Percentiles rank a stretch among this genome's conserved stretches.
phyloP scores from a whole-genome alignment of 768 basidiomycete genomes.

The Lactarius sp. region DNA sequence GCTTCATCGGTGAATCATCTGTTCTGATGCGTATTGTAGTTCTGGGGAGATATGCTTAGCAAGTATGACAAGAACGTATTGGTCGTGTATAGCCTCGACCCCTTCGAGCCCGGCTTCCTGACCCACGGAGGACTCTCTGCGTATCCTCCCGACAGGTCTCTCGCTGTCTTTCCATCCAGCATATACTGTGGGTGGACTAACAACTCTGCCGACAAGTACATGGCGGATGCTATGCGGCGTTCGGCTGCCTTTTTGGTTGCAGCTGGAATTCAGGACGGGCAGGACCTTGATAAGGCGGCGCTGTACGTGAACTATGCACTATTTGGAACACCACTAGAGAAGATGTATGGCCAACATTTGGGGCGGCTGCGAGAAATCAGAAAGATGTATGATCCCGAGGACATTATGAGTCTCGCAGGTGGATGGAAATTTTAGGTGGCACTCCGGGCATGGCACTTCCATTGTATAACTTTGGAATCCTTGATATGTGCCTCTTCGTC shows the following conservation, averaged over 20 bases:
- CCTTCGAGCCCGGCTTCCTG: slow-evolving; percentile 16
- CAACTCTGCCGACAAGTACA: slow-evolving; percentile 34
- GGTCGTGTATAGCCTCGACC: slow-evolving; percentile 36
- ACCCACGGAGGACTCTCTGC: slow-evolving; percentile 22
- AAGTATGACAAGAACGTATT: slow-evolving; percentile 37
- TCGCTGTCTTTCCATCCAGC: slow-evolving; percentile 2
- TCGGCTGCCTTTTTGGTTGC: not conserved
- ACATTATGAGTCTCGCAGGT: not conserved
- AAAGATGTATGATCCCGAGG: slow-evolving; percentile 44
- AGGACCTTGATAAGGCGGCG: slow-evolving; percentile 35
- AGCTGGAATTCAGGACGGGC: not conserved
- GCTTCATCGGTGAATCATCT: not conserved
- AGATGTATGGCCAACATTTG: slow-evolving; percentile 50
- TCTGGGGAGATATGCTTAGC: slow-evolving; percentile 40
- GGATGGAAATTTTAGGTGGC: slow-evolving; percentile 13
- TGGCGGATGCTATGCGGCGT: not conserved
- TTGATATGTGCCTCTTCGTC: too few relatives aligned
- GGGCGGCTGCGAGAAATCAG: slow-evolving; percentile 39
- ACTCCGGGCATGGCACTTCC: too few relatives aligned
- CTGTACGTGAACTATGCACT: slow-evolving; percentile 61
- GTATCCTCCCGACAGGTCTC: slow-evolving; percentile 24
- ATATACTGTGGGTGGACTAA: slow-evolving; percentile 41
- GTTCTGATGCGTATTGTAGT: slow-evolving; percentile 30
- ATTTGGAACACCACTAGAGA: slow-evolving; percentile 43
- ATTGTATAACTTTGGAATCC: too few relatives aligned